Base-by-base conservation (phyloP, 495 filamentous ascomycete genomes). In the Lasiosphaeria ovina region DNA sequence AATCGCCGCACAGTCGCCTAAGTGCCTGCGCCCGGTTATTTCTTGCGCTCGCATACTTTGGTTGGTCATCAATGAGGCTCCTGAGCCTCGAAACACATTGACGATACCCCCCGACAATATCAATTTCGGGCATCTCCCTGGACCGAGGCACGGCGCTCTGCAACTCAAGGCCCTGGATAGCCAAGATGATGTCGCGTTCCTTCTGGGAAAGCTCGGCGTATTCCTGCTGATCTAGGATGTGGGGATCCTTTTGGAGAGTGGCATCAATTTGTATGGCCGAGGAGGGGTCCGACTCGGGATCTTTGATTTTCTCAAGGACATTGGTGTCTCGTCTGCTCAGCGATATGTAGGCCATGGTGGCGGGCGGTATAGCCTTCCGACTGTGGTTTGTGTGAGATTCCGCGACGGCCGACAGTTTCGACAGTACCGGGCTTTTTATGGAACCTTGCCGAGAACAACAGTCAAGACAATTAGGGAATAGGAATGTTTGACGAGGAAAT, bases 1-100 rank as follows among this genome's bases (percentile, higher is more conserved):
- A 59, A 60, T 83, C 80, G n/a, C 83, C 83, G 36, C 80, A 79
- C 44, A 80, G 70, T 58, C 89, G 74, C 6, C 91, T 80, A 0
- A 85, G 63, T 12, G 85, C 81, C 63, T 94, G 91, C 4, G 89
- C 91, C 48, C 89, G 81, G 69, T 96, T 96, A 61, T 88, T 88
- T 61, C 85, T 83, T 0, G 84, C 88, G 50, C 86, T 86, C 2
- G 91, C 89, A 65, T 94, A 95, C 6, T 73, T 74, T 2, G 88
- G 90, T 53, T 87, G 66, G 16, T 81, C 64, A 3, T 62, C 61
- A 38, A 92, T 80, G 1, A 95, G 73, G 8, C 71, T 58, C 17
- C 77, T 76, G 4, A 94, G 76, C 7, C 57, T 68, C 9, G 68
- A 62, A 51, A 82, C 66, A 50, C 74, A 74, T 38, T 68, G 54